Conservation (phyloP, 352 stramenopile species). For the Blastocystis sp. region DNA sequence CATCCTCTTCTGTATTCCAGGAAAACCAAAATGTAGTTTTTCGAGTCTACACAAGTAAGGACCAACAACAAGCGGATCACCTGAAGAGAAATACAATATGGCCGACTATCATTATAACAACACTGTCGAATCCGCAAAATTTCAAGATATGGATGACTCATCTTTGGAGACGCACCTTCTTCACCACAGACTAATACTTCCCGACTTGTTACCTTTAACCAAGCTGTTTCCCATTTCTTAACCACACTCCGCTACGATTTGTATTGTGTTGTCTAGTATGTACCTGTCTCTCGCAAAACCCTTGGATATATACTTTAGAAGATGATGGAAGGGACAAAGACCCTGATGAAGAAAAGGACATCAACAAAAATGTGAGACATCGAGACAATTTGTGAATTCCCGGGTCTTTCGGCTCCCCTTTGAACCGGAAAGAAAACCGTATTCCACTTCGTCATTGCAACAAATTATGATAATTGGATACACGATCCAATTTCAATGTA, state of each 20-base stretch:
- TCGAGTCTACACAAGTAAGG: neutral
- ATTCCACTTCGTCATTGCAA: no score
- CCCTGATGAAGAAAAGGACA: neutral
- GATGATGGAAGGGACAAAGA: neutral
- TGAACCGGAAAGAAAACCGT: neutral
- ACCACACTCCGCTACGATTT: neutral
- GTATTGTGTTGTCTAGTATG: neutral
- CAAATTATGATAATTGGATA: no score
- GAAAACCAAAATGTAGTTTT: constrained; percentile 30
- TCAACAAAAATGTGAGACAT: neutral
- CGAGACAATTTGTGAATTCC: neutral
- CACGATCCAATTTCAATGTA: no score
- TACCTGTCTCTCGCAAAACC: constrained; percentile 11
- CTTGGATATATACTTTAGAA: neutral
- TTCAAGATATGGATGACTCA: constrained; percentile 20
- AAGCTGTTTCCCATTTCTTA: constrained; percentile 20
- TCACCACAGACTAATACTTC: constrained; percentile 10
- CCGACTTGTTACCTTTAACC: constrained; percentile 1
- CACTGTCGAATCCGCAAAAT: neutral
- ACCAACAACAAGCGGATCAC: neutral
- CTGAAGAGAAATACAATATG: constrained; percentile 30
- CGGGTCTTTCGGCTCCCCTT: neutral
- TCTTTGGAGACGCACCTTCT: neutral
- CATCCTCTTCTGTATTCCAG: neutral
- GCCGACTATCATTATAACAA: neutral